phyloP scores from a whole-genome alignment of 345 rosid genomes.

The Salix caprea region DNA sequence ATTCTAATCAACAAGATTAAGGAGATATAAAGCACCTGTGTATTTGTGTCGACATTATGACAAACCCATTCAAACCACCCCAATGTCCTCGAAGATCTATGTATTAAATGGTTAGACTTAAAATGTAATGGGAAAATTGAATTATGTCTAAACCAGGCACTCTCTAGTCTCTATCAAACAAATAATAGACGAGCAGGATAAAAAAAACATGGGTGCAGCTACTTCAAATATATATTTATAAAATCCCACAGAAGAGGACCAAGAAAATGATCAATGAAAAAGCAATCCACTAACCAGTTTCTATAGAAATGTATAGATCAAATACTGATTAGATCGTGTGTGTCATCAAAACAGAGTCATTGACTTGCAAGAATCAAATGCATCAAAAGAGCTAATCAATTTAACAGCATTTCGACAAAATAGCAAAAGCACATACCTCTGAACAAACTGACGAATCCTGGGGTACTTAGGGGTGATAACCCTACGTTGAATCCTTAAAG shows the following conservation, averaged over 20 bases:
- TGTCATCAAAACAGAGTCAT: not conserved
- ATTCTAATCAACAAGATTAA: not conserved
- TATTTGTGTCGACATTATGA: not conserved
- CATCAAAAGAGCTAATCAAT: not conserved
- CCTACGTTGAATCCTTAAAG: slow-evolving; percentile 65
- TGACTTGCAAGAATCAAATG: not conserved
- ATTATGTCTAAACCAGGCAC: not conserved
- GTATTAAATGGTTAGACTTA: not conserved
- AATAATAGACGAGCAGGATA: not conserved
- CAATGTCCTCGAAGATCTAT: not conserved
- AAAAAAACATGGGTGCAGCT: not conserved
- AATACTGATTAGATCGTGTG: not conserved
- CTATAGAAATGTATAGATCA: not conserved
- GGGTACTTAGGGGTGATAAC: slow-evolving; percentile 52
- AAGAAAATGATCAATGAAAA: not conserved
- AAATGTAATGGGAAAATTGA: not conserved
- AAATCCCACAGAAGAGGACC: not conserved
- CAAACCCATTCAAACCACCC: not conserved
- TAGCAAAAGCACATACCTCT: slow-evolving; percentile 34
- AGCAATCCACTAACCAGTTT: not conserved
- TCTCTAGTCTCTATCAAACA: not conserved
- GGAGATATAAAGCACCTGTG: not conserved
- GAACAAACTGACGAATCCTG: slow-evolving; percentile 56
- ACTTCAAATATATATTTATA: not conserved
- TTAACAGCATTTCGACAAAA: not conserved